Base-by-base conservation (phyloP, 345 rosid species). In the Rhodamnia rubescens region DNA sequence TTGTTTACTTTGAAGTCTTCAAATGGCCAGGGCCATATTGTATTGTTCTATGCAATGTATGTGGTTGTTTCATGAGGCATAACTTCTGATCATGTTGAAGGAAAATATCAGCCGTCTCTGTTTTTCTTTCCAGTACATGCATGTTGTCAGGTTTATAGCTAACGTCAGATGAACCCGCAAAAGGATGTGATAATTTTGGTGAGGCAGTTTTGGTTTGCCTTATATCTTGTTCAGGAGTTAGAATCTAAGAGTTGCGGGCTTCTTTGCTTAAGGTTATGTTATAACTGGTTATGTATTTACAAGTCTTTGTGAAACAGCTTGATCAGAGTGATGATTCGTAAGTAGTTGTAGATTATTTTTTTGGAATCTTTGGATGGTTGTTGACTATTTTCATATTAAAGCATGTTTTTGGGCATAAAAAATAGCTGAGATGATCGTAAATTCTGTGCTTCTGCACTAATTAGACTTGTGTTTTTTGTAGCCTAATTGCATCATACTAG, bases 401-500 rank as follows among this genome's bases (percentile, higher is more conserved):
- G 78, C 7, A 69, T 69, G 13, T 69, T 69, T 36, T 36, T 69
- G 47, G 47, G 78, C 78, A 15, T 36, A 8, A 7, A 40, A 69
- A 18, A 69, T 32, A 32, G 26, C 47, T 36, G 78, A 69, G 78
- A 18, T 69, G 47, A 69, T 69, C 3, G 40, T 69, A 69, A 32
- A 32, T 20, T 69, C 40, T 18, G 3, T 69, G 78, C 78, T 69
- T 69, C 47, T 69, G 26, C 24, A 32, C 47, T 69, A 36, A 36
- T 42, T 21, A 32, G 26, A 36, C 13, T 74, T 44, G 49, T 84
- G 54, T 59, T 84, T 49, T 81, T 84, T 92, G 87, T 90, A 97
- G 99, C 98, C 98, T 75, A 97, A 95, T 84, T 90, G 95, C 87
- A 84, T 97, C 90, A 97, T 97, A 86, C 91, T 97, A 57, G 99